Percentiles rank a stretch among this genome's conserved stretches.
Evolutionary conservation across 352 stramenopile genomes (phyloP).

Genomic region (Aphanomyces astaci): DNA sequence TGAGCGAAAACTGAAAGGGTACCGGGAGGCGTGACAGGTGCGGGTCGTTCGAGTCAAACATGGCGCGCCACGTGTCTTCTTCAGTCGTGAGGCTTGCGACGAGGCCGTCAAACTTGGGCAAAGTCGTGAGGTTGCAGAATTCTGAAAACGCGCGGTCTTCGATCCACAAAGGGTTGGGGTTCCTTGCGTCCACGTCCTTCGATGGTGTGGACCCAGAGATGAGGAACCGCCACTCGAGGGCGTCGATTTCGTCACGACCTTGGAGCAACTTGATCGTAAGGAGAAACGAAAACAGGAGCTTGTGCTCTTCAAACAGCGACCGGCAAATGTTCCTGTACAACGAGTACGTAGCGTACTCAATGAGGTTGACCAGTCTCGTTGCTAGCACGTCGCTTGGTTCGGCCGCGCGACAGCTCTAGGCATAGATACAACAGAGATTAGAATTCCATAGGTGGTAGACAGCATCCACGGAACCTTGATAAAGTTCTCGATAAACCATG

Average conservation of each 20-base stretch:
- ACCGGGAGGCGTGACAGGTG: conserved; percentile 68
- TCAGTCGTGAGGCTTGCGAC: conserved; percentile 40
- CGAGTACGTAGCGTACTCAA: conserved; percentile 89
- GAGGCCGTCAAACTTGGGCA: conserved; percentile 55
- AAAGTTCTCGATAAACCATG: conserved; percentile 90
- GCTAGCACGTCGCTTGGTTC: conserved; percentile 81
- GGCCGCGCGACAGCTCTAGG: conserved; percentile 62
- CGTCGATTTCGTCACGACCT: conserved; percentile 68
- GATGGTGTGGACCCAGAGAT: conserved; percentile 77
- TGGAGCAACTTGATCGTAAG: conserved; percentile 83
- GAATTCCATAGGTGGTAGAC: not conserved
- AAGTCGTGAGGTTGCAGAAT: conserved; percentile 59
- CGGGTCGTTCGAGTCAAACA: conserved; percentile 78
- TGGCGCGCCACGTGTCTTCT: conserved; percentile 37
- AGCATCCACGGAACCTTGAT: conserved; percentile 36
- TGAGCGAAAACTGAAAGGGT: conserved; percentile 44
- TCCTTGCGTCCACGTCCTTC: conserved; percentile 41
- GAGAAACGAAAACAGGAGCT: conserved; percentile 91
- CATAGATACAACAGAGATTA: not conserved
- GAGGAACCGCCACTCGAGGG: conserved; percentile 90
- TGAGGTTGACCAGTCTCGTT: conserved; percentile 75
- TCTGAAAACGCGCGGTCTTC: conserved; percentile 74
- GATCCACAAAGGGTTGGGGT: conserved; percentile 49
- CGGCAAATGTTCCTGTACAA: conserved; percentile 92
- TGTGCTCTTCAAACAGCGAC: conserved; percentile 92